Conservation (phyloP, 257 asterid species). For the Linderniella brevidens region DNA sequence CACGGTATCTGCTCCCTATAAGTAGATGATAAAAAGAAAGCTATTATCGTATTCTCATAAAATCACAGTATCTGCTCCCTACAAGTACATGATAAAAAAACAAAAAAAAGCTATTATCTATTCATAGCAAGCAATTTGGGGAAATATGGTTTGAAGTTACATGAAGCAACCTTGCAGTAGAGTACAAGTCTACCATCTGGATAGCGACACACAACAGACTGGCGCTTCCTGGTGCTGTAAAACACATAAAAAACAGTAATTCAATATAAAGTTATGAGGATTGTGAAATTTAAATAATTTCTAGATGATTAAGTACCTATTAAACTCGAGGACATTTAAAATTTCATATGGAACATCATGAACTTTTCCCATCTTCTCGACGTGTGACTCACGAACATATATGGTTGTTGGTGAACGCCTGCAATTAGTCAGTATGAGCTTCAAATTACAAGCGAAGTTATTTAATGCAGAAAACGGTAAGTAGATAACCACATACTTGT, state of each 20-base stretch:
- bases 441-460: slow-evolving; percentile 8
- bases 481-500: slow-evolving; percentile 33
- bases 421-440: slow-evolving; percentile 12
- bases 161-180: slow-evolving; percentile 78
- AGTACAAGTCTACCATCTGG: slow-evolving; percentile 97
- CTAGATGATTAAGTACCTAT: slow-evolving; percentile 43
- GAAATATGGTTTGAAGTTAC: slow-evolving; percentile 10
- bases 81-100: slow-evolving; percentile 14
- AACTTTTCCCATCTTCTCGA: slow-evolving; percentile 74
- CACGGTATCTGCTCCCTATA: slow-evolving; percentile 96
- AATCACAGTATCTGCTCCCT: slow-evolving; percentile 98
- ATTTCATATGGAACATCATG: slow-evolving; percentile 95
- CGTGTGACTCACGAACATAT: slow-evolving; percentile 94
- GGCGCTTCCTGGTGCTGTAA: slow-evolving; percentile 97
- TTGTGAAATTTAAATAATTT: slow-evolving; percentile 1
- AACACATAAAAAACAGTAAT: slow-evolving; percentile 10
- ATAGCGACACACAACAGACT: slow-evolving; percentile 95
- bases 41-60: slow-evolving; percentile 16
- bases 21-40: slow-evolving; percentile 11
- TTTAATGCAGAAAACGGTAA: slow-evolving; percentile 7
- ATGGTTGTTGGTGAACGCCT: slow-evolving; percentile 98
- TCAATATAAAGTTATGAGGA: slow-evolving; percentile 4
- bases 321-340: slow-evolving; percentile 93
- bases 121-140: slow-evolving; percentile 8
- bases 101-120: slow-evolving; percentile 13